These are phyloP conservation scores for Exserohilum turcica DNA, from an alignment of 2,329 filamentous ascomycete genomes.

Conservation along the genomic window DNA sequence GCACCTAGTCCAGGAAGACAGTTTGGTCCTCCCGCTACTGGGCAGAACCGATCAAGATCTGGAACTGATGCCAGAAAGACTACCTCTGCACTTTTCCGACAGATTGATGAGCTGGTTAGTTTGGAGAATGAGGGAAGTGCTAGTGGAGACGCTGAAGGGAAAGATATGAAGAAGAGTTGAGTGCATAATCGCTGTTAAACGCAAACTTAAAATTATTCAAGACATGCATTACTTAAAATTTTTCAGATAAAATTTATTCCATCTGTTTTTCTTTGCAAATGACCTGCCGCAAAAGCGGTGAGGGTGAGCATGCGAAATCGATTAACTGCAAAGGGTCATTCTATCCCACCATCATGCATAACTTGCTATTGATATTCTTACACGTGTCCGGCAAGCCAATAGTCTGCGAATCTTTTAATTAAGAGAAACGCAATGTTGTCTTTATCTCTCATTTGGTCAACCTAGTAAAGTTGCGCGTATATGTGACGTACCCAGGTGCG, in stretches of 20 bases:
- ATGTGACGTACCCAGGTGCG: not conserved
- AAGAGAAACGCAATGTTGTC: not conserved
- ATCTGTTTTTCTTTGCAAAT: no score
- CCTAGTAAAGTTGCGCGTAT: not conserved
- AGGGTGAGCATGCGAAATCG: not conserved
- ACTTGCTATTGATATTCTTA: not conserved
- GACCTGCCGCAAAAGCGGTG: not conserved
- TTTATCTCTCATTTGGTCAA: not conserved
- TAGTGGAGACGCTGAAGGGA: not conserved
- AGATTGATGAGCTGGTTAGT: conserved; percentile 37
- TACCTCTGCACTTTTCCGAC: conserved; percentile 33
- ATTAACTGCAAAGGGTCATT: not conserved
- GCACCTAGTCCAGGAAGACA: not conserved
- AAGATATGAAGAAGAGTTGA: not conserved
- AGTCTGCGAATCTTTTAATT: no score
- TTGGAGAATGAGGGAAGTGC: conserved; percentile 3
- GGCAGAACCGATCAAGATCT: not conserved
- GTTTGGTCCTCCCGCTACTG: not conserved
- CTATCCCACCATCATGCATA: not conserved
- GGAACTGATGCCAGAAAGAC: conserved; percentile 20
- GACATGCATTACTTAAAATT: no score
- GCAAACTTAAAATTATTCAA: no score
- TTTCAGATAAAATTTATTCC: no score
- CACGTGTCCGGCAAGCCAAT: no score
- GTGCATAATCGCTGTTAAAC: not conserved